Percentiles rank a stretch among this genome's conserved stretches.
Evolutionary conservation across 2,329 filamentous ascomycete species (phyloP).

Genomic region (Aspergillus sojae): DNA sequence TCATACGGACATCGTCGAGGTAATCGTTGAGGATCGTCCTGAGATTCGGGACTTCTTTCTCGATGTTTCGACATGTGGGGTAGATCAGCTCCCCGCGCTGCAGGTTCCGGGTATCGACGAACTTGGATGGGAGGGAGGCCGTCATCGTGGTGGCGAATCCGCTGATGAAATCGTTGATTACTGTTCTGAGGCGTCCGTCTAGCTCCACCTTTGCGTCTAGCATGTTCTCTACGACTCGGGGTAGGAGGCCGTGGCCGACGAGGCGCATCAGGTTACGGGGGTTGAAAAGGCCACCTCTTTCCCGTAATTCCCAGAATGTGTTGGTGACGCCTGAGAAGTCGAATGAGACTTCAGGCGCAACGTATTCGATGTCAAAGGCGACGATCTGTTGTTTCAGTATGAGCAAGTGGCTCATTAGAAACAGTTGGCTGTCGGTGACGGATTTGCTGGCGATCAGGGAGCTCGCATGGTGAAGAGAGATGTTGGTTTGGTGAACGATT

Average conservation of each 20-base stretch:
- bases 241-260: constrained; percentile 60
- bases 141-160: constrained; percentile 61
- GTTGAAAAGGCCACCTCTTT: constrained; percentile 67
- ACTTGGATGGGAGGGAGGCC: constrained; percentile 45
- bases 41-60: constrained; percentile 60
- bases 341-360: constrained; percentile 65
- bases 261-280: constrained; percentile 63
- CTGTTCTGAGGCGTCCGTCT: constrained; percentile 62
- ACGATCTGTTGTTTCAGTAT: constrained; percentile 95
- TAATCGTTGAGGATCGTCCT: constrained; percentile 63
- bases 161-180: constrained; percentile 69
- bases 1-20: constrained; percentile 65
- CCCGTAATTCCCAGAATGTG: constrained; percentile 69
- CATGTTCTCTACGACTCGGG: constrained; percentile 71
- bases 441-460: constrained; percentile 67
- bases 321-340: constrained; percentile 68
- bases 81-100: constrained; percentile 45
- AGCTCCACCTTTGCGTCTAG: constrained; percentile 70
- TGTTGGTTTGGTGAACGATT: constrained; percentile 88
- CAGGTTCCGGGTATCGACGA: constrained; percentile 41
- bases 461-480: constrained; percentile 78
- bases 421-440: constrained; percentile 78
- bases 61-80: constrained; percentile 56
- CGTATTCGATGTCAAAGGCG: constrained; percentile 87
- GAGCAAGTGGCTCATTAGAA: constrained; percentile 91